phyloP scores from a whole-genome alignment of 1,284 basidiomycete species.

The Termitomyces sp. region DNA sequence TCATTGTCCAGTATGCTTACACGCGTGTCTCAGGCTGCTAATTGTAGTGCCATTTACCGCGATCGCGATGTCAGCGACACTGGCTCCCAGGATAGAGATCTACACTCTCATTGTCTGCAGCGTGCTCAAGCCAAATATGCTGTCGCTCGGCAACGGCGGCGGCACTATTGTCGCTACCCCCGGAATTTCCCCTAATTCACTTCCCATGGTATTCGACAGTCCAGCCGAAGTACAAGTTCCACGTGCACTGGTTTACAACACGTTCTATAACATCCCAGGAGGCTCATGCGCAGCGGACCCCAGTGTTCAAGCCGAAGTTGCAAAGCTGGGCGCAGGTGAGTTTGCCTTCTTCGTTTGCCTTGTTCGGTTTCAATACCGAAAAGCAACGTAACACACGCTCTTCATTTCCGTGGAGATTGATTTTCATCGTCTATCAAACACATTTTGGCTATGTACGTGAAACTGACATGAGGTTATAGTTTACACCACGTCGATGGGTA shows the following conservation, averaged over 20 bases:
- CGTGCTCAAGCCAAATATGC: conserved; percentile 49
- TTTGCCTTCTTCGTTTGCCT: conserved; percentile 13
- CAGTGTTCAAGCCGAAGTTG: conserved; percentile 66
- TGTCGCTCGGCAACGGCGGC: conserved; percentile 2
- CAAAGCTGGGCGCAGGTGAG: conserved; percentile 62
- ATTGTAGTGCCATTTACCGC: conserved; percentile 47
- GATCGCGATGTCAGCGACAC: conserved; percentile 47
- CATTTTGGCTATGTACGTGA: background rate
- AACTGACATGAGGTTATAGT: conserved; percentile 30
- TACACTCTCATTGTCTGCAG: conserved; percentile 55
- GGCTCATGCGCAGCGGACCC: conserved; percentile 62
- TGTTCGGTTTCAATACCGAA: background rate
- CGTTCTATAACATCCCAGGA: background rate
- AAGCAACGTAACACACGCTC: background rate
- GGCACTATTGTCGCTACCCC: background rate
- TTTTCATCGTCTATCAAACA: background rate
- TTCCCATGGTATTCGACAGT: background rate
- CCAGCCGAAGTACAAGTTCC: background rate
- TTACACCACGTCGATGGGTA: conserved; percentile 65
- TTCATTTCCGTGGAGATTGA: background rate
- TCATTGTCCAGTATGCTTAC: background rate
- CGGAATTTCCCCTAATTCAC: conserved; percentile 1
- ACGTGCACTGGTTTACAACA: background rate
- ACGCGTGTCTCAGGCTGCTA: conserved; percentile 45
- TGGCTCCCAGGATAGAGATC: conserved; percentile 64